These are phyloP conservation scores for Cordia subcordata DNA, from an alignment of 257 asterid genomes.

Conservation along the genomic window DNA sequence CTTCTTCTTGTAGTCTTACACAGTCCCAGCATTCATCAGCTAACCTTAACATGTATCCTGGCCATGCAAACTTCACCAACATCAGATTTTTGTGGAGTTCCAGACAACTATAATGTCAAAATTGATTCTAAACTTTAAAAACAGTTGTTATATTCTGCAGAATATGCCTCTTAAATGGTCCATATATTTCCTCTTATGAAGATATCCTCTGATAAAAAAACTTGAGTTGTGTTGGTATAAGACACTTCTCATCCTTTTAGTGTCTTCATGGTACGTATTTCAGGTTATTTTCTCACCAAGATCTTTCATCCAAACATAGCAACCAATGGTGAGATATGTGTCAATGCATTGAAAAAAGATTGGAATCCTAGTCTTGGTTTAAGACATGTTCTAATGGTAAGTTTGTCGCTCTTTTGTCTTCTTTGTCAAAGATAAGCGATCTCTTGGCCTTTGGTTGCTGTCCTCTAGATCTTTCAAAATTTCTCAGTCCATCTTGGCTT, in stretches of 20 bases:
- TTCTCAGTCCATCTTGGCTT: background rate
- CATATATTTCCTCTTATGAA: no score
- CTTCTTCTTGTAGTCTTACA: no score
- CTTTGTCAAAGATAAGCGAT: background rate
- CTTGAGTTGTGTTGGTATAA: background rate
- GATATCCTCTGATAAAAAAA: no score
- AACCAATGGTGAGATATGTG: slow-evolving; percentile 84
- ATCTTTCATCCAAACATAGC: slow-evolving; percentile 94
- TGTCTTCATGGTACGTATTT: slow-evolving; percentile 2
- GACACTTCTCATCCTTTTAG: background rate
- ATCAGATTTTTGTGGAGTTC: no score
- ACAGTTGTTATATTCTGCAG: no score
- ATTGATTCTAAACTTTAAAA: no score
- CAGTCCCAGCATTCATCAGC: no score
- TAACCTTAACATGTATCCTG: no score
- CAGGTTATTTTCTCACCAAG: slow-evolving; percentile 91
- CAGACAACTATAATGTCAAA: no score
- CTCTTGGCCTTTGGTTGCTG: no score
- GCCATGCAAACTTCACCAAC: no score
- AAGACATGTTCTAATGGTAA: slow-evolving; percentile 85
- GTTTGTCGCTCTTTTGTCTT: slow-evolving; percentile 13
- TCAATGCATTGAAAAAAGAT: slow-evolving; percentile 91
- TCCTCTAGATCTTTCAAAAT: background rate
- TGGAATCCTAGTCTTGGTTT: slow-evolving; percentile 92
- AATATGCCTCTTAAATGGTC: no score